Evolutionary conservation across 345 rosid species (phyloP), one percentile per base, ranked within the genome.

Genomic region (Populus euphratica): DNA sequence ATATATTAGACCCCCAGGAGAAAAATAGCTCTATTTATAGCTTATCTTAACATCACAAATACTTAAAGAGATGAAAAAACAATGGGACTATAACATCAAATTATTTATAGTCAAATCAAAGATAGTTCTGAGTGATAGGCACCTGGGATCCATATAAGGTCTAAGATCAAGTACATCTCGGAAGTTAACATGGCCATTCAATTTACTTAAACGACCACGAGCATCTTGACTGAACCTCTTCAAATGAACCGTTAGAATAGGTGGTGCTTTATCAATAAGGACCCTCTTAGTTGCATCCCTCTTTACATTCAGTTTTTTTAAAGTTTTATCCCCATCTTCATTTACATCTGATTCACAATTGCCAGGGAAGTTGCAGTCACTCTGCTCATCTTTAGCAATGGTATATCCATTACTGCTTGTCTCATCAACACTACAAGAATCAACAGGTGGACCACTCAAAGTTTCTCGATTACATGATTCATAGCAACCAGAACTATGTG

Each of bases 211-310:
- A 71, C 97, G 93, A 81, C 99, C 99, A 47, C 96, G 98, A 63
- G 86, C 82, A 83, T 94, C 99, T 85, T 96, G 99, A 87, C 90
- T 89, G 82, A 96, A 96, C 83, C 99, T 89, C 74, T 96, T 96
- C 77, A 96, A 85, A 87, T 96, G 99, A 79, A 96, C 83, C 52
- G 97, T 94, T 74, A 96, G 81, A 56, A 94, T 83, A 54, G 91
- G 92, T 11, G 99, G 99, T 4, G 89, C 90, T 83, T 91, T 92
- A 83, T 86, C 84, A 74, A 96, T 77, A 66, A 89, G 91, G 75
- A 91, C 91, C 79, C 93, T 90, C 84, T 94, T 96, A 61, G 88
- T 94, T 67, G 99, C 98, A 83, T 91, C 93, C 86, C 98, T 88
- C 90, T 92, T 96, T 72, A 90, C 97, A 62, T 86, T 89, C 71